These are phyloP conservation scores for Cicer yamashitae DNA, from an alignment of 306 rosid genomes.

Conservation along the genomic window DNA sequence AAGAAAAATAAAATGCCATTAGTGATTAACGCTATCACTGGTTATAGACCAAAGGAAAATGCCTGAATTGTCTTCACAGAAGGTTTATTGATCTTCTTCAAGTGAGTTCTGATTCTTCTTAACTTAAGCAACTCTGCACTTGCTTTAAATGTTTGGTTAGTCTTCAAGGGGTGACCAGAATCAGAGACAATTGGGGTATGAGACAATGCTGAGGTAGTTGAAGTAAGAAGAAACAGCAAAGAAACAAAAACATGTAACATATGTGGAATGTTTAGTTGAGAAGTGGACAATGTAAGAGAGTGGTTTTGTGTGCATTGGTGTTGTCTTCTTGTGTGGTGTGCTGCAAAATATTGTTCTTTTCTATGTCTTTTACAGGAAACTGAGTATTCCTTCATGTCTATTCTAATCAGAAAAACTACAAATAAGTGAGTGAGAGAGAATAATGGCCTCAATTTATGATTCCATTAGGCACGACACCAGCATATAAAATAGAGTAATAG, in stretches of 20 bases:
- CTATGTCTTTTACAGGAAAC: constrained; percentile 57
- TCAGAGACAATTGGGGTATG: constrained; percentile 45
- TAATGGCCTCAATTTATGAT: constrained; percentile 49
- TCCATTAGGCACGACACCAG: constrained; percentile 40
- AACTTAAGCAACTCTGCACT: constrained; percentile 55
- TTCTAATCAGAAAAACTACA: constrained; percentile 62
- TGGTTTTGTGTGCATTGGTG: constrained; percentile 51
- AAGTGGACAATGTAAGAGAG: constrained; percentile 56
- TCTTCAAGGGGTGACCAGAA: constrained; percentile 32
- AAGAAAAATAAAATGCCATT: background rate
- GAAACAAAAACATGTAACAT: constrained; percentile 60
- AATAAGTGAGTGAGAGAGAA: constrained; percentile 40
- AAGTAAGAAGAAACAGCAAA: constrained; percentile 61
- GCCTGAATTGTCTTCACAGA: constrained; percentile 88
- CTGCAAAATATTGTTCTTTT: constrained; percentile 53
- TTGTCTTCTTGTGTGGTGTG: constrained; percentile 69
- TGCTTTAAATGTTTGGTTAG: constrained; percentile 67
- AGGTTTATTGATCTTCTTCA: constrained; percentile 81
- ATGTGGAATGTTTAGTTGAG: constrained; percentile 39
- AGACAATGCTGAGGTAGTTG: constrained; percentile 56
- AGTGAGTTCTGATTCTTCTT: constrained; percentile 52
- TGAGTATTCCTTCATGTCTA: constrained; percentile 66
- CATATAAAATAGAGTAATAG: constrained; percentile 43
- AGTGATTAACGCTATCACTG: background rate
- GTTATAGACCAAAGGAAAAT: constrained; percentile 35